These are phyloP conservation scores for Mycena kentingensis DNA, from an alignment of 768 basidiomycete genomes.

Conservation along the genomic window DNA sequence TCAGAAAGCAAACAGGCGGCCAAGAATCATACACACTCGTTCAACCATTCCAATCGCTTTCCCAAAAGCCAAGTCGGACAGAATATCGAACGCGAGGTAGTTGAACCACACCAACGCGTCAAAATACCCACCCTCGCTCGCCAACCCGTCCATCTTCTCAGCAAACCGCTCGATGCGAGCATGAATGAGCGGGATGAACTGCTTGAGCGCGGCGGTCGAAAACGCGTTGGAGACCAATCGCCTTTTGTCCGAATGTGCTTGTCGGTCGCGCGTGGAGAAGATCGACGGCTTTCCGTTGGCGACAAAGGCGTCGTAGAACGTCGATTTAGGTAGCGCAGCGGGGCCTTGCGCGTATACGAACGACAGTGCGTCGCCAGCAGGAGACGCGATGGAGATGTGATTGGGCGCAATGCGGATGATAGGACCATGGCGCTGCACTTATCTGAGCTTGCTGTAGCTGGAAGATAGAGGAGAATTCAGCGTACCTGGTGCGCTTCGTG, in stretches of 20 bases:
- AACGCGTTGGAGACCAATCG: conserved; percentile 36
- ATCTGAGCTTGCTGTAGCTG: too few species aligned
- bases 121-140: conserved; percentile 20
- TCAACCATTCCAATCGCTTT: conserved; percentile 35
- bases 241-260: conserved; percentile 35
- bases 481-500: too few species aligned
- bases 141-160: conserved; percentile 26
- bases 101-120: conserved; percentile 36
- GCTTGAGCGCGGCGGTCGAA: conserved; percentile 24
- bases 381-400: conserved; percentile 35
- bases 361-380: conserved; percentile 29
- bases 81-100: conserved; percentile 35
- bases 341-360: conserved; percentile 36
- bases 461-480: too few species aligned
- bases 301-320: conserved; percentile 36
- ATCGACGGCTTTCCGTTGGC: conserved; percentile 29
- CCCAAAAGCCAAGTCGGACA: conserved; percentile 38
- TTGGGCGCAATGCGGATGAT: conserved; percentile 36
- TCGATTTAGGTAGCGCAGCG: conserved; percentile 31
- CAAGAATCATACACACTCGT: conserved; percentile 13
- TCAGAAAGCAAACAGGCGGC: not conserved
- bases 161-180: conserved; percentile 18
- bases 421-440: conserved; percentile 34
- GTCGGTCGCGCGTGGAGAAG: conserved; percentile 34
- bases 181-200: conserved; percentile 26